Base-by-base conservation (phyloP, 2,329 filamentous ascomycete species). In the Tolypocladium guangdongense region DNA sequence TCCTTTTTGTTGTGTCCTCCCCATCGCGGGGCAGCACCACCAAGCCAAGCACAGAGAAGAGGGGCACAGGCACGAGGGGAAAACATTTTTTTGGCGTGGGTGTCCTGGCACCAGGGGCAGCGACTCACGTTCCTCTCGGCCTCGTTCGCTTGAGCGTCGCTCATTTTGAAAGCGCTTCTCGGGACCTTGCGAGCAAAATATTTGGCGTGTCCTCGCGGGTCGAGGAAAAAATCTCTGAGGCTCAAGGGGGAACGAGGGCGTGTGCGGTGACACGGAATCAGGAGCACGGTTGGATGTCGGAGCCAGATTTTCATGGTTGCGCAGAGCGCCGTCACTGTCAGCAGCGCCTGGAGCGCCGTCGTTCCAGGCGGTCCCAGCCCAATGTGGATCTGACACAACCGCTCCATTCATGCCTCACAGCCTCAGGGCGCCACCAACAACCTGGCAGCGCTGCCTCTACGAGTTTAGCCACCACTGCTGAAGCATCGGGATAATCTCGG, bases 51-150 rank as follows among this genome's bases (percentile, higher is more conserved):
- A n/a, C n/a, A n/a, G n/a, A n/a, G n/a, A n/a, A 55, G 64, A 62
- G 61, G 61, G 62, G 62, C 58, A 57, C 41, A 45, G 38, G 45
- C 35, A 36, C 48, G 53, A 51, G 52, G 32, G 50, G 36, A 47
- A 11, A 36, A 59, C 56, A 53, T 58, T 60, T 59, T 54, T 56
- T 53, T 46, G 24, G 32, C 39, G 43, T 30, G 50, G 45, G 22
- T 39, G 36, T 56, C 45, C 57, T 20, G 12, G 37, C 46, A 36
- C 16, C 27, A 49, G 33, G 20, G 49, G 33, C 18, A 36, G 18
- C 54, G 45, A 75, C 78, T 73, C 67, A 83, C 81, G 74, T 97
- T 99, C 83, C 97, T 97, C 83, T 99, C 93, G 64, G 92, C 92
- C 75, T 97, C 93, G 76, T 86, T 91, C 71, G 83, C 83, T 75